Evolutionary conservation across 164 flowering plant genomes (phyloP).

Genomic region (Paratinospora sagittata): DNA sequence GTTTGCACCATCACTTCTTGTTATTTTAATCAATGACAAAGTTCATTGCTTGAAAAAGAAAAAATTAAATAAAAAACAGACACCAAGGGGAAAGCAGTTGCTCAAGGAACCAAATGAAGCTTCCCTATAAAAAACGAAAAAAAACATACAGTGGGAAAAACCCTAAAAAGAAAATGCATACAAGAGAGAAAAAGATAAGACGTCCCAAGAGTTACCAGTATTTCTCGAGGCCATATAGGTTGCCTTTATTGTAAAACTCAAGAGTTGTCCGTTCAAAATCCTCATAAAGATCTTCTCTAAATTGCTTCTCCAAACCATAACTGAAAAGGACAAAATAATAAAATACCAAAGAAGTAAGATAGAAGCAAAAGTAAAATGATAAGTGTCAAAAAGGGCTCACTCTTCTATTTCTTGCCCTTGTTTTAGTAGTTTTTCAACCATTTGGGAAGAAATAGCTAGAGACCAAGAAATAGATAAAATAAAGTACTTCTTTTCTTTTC

Average conservation of each 20-base stretch:
- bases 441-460: not conserved
- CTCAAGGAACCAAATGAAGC: not conserved
- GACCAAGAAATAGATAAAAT: not conserved
- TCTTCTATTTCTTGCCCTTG: not conserved
- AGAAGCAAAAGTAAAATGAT: not conserved
- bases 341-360: not conserved
- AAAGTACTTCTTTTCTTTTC: not conserved
- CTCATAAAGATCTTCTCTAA: constrained; percentile 63
- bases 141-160: not conserved
- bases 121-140: too few relatives aligned
- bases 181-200: not conserved
- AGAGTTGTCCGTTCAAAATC: constrained; percentile 84
- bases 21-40: too few relatives aligned
- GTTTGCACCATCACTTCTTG: too few relatives aligned
- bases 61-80: not conserved
- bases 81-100: not conserved
- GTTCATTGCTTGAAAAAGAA: too few relatives aligned
- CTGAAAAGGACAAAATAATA: constrained; percentile 30
- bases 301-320: constrained; percentile 92
- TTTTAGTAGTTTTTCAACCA: not conserved
- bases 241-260: constrained; percentile 74
- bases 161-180: not conserved
- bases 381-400: not conserved
- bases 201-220: constrained; percentile 53
- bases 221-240: constrained; percentile 91